phyloP scores from a whole-genome alignment of 2,329 filamentous ascomycete genomes.

The Aspergillus viridinutans region DNA sequence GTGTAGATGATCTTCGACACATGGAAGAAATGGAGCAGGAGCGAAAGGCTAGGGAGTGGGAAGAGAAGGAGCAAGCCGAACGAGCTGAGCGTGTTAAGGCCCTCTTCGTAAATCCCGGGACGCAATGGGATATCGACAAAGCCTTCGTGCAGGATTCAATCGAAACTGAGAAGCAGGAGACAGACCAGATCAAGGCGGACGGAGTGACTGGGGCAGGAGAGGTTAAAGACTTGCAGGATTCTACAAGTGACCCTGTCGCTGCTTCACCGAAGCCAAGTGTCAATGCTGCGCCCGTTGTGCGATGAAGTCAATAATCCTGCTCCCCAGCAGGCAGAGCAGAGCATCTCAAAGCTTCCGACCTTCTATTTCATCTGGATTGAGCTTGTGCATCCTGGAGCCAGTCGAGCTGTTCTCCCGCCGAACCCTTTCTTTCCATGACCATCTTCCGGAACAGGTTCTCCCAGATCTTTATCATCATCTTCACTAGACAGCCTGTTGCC shows the following conservation, averaged over 20 bases:
- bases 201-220: not conserved
- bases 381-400: not conserved
- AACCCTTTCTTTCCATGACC: not conserved
- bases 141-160: constrained; percentile 67
- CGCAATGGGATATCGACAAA: constrained; percentile 90
- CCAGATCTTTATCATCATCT: not conserved
- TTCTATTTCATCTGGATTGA: not conserved
- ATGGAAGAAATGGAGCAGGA: constrained; percentile 99
- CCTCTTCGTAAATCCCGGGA: constrained; percentile 69
- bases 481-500: not conserved
- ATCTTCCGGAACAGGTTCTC: not conserved
- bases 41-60: constrained; percentile 70
- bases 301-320: not conserved
- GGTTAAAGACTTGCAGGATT: constrained; percentile 14
- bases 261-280: constrained; percentile 12
- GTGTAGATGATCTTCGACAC: constrained; percentile 90
- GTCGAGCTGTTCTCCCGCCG: not conserved
- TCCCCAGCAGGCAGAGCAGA: too few relatives aligned
- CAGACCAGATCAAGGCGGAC: constrained; percentile 3
- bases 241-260: constrained; percentile 19
- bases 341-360: not conserved
- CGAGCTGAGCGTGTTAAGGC: constrained; percentile 74
- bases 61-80: constrained; percentile 70
- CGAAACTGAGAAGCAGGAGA: constrained; percentile 51
- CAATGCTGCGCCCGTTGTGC: not conserved